Conservation (phyloP, 495 filamentous ascomycete genomes). For the Xylaria venustula region DNA sequence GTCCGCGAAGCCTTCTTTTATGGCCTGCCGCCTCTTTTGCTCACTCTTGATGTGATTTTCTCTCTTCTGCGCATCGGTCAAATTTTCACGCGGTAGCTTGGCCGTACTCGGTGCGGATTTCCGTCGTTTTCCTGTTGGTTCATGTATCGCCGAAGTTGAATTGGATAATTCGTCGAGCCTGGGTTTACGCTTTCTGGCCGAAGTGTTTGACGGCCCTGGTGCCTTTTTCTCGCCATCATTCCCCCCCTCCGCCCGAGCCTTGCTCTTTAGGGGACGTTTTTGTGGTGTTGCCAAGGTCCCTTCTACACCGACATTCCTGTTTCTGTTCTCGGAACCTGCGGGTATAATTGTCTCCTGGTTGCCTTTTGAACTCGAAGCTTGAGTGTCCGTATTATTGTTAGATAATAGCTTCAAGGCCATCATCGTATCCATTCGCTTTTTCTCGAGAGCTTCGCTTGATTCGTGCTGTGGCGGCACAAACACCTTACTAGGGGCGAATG, state of each 20-base stretch:
- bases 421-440: slow-evolving; percentile 52
- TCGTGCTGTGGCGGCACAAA: slow-evolving; percentile 57
- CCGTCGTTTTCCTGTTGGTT: slow-evolving; percentile 23
- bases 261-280: slow-evolving; percentile 52
- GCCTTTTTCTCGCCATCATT: slow-evolving; percentile 20
- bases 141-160: slow-evolving; percentile 25
- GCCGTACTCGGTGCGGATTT: slow-evolving; percentile 22
- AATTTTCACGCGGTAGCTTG: slow-evolving; percentile 67
- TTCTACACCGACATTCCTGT: slow-evolving; percentile 33
- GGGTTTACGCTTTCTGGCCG: slow-evolving; percentile 37
- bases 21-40: slow-evolving; percentile 77
- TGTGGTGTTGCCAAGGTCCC: slow-evolving; percentile 38
- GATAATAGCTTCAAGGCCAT: slow-evolving; percentile 50
- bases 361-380: slow-evolving; percentile 55
- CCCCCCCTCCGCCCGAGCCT: slow-evolving; percentile 29
- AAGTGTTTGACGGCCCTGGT: slow-evolving; percentile 14
- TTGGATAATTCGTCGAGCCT: slow-evolving; percentile 23
- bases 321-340: slow-evolving; percentile 10
- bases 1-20: slow-evolving; percentile 75
- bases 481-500: slow-evolving; percentile 54
- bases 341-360: slow-evolving; percentile 35
- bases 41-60: slow-evolving; percentile 88
- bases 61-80: slow-evolving; percentile 80
- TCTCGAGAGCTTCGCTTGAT: slow-evolving; percentile 54
- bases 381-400: slow-evolving; percentile 54